phyloP scores from a whole-genome alignment of 2,329 filamentous ascomycete genomes.

The Epichloe sp. region DNA sequence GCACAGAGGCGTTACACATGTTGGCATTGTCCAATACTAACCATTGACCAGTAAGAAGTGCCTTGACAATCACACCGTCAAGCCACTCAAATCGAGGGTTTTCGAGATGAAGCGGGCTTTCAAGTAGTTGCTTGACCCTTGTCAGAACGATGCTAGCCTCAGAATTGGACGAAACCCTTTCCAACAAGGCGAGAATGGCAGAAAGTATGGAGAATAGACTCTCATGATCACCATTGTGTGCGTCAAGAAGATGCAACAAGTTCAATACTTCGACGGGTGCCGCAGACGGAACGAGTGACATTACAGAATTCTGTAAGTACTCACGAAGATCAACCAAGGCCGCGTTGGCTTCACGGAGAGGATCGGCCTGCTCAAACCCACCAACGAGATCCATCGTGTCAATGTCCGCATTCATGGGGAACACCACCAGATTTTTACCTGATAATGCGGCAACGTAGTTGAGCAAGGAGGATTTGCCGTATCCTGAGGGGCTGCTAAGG shows the following conservation, averaged over 20 bases:
- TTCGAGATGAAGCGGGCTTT: conserved; percentile 43
- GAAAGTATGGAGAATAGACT: conserved; percentile 24
- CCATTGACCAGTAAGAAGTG: conserved; percentile 78
- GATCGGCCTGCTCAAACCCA: conserved; percentile 89
- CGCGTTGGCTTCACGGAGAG: conserved; percentile 56
- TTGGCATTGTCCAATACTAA: conserved; percentile 95
- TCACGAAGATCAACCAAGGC: conserved; percentile 33
- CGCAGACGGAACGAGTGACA: conserved; percentile 32
- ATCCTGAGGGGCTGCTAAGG: conserved; percentile 71
- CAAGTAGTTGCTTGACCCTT: conserved; percentile 36
- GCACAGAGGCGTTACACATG: conserved; percentile 84
- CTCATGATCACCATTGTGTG: conserved; percentile 23
- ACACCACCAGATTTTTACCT: conserved; percentile 65
- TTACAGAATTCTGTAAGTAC: conserved; percentile 37
- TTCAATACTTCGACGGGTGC: conserved; percentile 34
- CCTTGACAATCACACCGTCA: conserved; percentile 81
- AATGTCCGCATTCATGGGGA: conserved; percentile 86
- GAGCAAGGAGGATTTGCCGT: conserved; percentile 73
- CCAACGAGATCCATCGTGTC: conserved; percentile 96
- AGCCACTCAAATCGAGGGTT: conserved; percentile 90
- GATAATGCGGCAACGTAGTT: conserved; percentile 66
- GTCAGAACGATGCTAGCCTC: conserved; percentile 34
- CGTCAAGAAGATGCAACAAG: conserved; percentile 37
- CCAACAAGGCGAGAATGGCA: conserved; percentile 26
- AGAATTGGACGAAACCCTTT: conserved; percentile 28